Evolutionary conservation across 2,329 filamentous ascomycete genomes (phyloP), one percentile per base, ranked within the genome.

Genomic region (Elsinoe perseae): DNA sequence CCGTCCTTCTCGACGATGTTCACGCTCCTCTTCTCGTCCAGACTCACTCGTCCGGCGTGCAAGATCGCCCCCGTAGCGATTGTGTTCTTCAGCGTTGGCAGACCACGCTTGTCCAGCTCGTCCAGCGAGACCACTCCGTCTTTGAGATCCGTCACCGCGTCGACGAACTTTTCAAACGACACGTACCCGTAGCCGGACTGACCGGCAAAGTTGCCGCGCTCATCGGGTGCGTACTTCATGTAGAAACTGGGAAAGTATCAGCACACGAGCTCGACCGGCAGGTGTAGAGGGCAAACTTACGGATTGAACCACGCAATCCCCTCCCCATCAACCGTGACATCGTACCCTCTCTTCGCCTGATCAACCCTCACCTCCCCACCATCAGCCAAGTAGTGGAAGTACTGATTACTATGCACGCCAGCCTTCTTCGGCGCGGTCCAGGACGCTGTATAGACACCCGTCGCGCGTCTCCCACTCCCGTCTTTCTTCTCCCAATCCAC

Each of bases 331-430:
- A 90, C 87, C n/a, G 91, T 89, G 9, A 96, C 86, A 66, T 96
- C 90, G 73, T 96, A 96, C 48, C 91, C 91, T 56, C 91, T 82
- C 78, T 95, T 95, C 43, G 90, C 91, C 74, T 96, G 92, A 75
- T 96, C 89, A 65, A 95, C 82, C 59, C 88, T 83, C 64, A 96
- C 83, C 74, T 96, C 91, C 61, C 91, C 91, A 57, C 85, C 82
- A 59, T 82, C 80, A 2, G 82, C 91, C 75, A 96, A 85, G 75
- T 93, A 95, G 73, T 96, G 91, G 77, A 96, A 96, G 74, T 95
- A 93, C 75, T 96, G 91, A 71, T 95, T 95, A 1, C 86, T 92
- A 74, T 96, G 92, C n/a, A 96, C 90, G 50, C 92, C 91, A 0
- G 91, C 91, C 66, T 85, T 87, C 69, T 95, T 87, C 10, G 92